Evolutionary conservation across 2,329 filamentous ascomycete genomes (phyloP), one percentile per base, ranked within the genome.

Genomic region (Sporothrix dimorphospora): DNA sequence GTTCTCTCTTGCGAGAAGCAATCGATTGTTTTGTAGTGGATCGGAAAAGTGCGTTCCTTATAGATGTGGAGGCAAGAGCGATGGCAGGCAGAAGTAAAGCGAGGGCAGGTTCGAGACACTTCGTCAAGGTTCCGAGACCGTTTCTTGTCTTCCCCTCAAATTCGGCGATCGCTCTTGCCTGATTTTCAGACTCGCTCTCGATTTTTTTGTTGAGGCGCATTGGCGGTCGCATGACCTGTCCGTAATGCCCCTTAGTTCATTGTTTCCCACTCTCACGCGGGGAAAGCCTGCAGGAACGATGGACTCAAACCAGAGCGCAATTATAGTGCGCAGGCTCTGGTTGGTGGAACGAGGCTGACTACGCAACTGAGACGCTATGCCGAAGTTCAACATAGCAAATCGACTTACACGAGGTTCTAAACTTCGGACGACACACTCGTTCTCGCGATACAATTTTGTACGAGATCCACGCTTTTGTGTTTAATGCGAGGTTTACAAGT

Each of bases 161-260:
- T 8, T 16, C n/a, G 42, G 63, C 63, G 63, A 66, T 66, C 63
- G 63, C 63, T 34, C 63, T 49, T 66, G 21, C 63, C 63, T 66
- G 14, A 49, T 14, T 66, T 47, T 47, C 38, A 24, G 57, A 47
- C 42, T 24, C 12, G 12, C n/a, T 24, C 21, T 12, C 40, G 24
- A 24, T 21, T 51, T 59, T 59, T 59, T 61, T 70, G 67, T 57
- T 34, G 38, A 59, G 47, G 49, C 30, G 47, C 30, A 16, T 45
- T 55, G 49, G 21, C 16, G 67, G 34, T 47, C 67, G 51, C 67
- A 70, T 59, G 34, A 59, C 51, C 67, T 19, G 16, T 7, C 16
- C n/a, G 47, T 57, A 59, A 27, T 21, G 34, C 34, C 34, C 34
- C 57, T 61, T 40, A 34, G 9, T 61, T 42, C 57, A 61, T 61